Evolutionary conservation across 2,329 filamentous ascomycete genomes (phyloP), one percentile per base, ranked within the genome.

Genomic region (Alternaria sp.): DNA sequence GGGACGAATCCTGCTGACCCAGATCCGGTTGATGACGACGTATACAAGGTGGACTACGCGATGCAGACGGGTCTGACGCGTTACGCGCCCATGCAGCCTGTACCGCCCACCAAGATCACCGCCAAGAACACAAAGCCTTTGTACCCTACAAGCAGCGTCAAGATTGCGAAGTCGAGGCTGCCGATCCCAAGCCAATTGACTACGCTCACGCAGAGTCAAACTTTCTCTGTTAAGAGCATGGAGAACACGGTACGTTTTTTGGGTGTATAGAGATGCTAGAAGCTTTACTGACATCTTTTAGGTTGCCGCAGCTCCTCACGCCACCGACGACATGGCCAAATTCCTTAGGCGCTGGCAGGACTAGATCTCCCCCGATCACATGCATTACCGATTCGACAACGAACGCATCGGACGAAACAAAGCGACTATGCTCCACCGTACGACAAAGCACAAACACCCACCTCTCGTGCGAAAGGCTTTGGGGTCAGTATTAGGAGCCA

Each of bases 341-440:
- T 89, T 85, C 74, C 74, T 89, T 64, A 84, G 84, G 51, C 81
- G 87, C 66, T 89, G 87, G 87, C 86, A 86, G 76, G 87, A 89
- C 77, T 89, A 77, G 62, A 63, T 12, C 7, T 50, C 36, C 30
- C 57, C 10, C 45, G 12, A 21, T 32, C 17, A 49, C 10, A 54
- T 21, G 28, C 28, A 57, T 26, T 13, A 11, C n/a, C 45, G 19
- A 57, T 46, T 40, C 21, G n/a, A 15, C 7, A 30, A 25, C 26
- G 21, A 45, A 28, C 17, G 15, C 21, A 30, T 46, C 13, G 47
- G 19, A 50, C 45, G 47, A 19, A 54, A 32, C 13, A 7, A 47
- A 45, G 15, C 9, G 10, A 23, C 36, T 28, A 5, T 21, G 12
- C 28, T 36, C 32, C 19, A 23, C n/a, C 21, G 12, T 15, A 50